phyloP scores from a whole-genome alignment of 1,284 basidiomycete species.

The Sphagnurus paluster region DNA sequence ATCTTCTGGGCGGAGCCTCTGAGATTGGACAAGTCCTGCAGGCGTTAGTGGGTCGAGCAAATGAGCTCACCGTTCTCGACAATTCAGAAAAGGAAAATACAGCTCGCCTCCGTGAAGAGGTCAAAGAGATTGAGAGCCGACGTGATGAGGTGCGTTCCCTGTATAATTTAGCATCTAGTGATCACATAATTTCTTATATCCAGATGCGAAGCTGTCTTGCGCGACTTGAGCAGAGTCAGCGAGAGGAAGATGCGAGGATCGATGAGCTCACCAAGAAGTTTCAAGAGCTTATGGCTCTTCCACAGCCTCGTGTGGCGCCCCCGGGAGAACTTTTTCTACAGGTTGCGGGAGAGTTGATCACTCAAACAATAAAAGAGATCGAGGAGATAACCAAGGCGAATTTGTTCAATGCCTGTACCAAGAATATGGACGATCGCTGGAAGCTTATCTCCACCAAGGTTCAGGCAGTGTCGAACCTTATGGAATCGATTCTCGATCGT shows the following conservation, averaged over 20 bases:
- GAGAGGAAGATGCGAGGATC: conserved; percentile 7
- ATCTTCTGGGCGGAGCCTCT: background rate
- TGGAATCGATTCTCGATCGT: background rate
- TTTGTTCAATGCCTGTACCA: background rate
- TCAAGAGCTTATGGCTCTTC: conserved; percentile 1
- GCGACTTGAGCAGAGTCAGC: background rate
- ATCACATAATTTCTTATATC: background rate
- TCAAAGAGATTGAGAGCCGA: conserved; percentile 5
- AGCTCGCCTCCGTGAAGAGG: conserved; percentile 6
- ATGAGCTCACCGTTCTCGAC: background rate
- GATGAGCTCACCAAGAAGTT: background rate
- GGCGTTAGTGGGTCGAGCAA: background rate
- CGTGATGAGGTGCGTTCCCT: background rate
- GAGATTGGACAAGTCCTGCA: background rate
- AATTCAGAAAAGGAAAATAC: no score
- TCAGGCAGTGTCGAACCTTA: background rate
- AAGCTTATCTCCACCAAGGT: background rate
- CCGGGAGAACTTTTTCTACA: background rate
- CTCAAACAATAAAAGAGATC: background rate
- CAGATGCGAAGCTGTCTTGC: conserved; percentile 8
- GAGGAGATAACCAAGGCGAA: background rate
- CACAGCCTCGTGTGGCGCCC: background rate
- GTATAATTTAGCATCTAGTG: background rate
- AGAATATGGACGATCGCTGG: background rate
- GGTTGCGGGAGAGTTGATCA: background rate